These are phyloP conservation scores for Irpex sp. DNA, from an alignment of 1,284 basidiomycete genomes.

Conservation along the genomic window DNA sequence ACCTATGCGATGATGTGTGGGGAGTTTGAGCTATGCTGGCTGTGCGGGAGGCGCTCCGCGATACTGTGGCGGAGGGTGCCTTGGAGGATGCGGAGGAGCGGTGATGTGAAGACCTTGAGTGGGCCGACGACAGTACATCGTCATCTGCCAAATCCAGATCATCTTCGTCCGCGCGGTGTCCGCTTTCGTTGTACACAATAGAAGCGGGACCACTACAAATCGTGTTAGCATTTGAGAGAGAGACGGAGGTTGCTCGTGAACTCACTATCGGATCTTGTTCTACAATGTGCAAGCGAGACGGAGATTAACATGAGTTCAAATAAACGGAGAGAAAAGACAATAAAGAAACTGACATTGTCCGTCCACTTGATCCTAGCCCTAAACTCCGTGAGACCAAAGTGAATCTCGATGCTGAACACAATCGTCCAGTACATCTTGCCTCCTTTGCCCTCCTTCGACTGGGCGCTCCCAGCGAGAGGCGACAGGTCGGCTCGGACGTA, in stretches of 20 bases:
- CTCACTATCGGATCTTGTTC: conserved; percentile 62
- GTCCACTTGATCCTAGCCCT: conserved; percentile 76
- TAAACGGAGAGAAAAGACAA: conserved; percentile 7
- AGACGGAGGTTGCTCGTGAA: conserved; percentile 2
- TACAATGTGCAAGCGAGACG: conserved; percentile 18
- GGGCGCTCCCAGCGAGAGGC: conserved; percentile 59
- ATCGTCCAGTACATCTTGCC: conserved; percentile 75
- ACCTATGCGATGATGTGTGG: not conserved
- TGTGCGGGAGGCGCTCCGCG: conserved; percentile 6
- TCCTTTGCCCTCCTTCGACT: conserved; percentile 54
- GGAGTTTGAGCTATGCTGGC: conserved; percentile 1
- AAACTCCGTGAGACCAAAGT: conserved; percentile 76
- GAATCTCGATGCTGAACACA: conserved; percentile 75
- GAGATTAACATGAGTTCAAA: conserved; percentile 3
- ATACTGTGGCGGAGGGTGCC: conserved; percentile 19
- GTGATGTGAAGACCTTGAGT: conserved; percentile 19
- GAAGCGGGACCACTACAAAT: conserved; percentile 60
- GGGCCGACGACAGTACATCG: conserved; percentile 24
- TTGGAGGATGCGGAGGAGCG: conserved; percentile 20
- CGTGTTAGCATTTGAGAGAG: conserved; percentile 4
- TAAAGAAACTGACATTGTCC: conserved; percentile 50
- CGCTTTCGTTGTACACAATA: conserved; percentile 74
- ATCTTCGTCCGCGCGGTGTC: conserved; percentile 66
- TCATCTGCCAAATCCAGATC: conserved; percentile 35
- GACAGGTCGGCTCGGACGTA: conserved; percentile 72